Percentiles rank a stretch among this genome's conserved stretches.
Conservation (phyloP, 768 basidiomycete species). For the Suillus variegatus region DNA sequence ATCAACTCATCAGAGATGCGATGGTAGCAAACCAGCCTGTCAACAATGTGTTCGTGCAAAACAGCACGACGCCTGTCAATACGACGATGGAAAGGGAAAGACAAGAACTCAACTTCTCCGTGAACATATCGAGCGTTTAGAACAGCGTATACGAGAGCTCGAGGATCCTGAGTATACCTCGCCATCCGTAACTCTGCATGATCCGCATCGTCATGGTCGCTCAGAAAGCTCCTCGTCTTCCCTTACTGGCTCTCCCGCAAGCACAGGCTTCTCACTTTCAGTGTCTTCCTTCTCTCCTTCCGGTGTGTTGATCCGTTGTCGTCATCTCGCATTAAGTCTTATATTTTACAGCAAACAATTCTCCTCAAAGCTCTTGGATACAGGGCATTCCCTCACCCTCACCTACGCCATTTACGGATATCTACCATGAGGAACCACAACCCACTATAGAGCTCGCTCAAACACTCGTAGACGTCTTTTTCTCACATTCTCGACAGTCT, state of each 20-base stretch:
- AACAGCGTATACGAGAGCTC: conserved; percentile 70
- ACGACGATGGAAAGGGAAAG: conserved; percentile 85
- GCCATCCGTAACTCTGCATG: conserved; percentile 67
- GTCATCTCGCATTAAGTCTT: conserved; percentile 5
- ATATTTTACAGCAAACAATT: conserved; percentile 40
- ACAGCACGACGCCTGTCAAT: conserved; percentile 73
- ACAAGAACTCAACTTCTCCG: conserved; percentile 78
- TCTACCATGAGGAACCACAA: conserved; percentile 44
- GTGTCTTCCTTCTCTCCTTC: conserved; percentile 61
- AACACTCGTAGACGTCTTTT: conserved; percentile 76
- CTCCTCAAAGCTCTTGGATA: conserved; percentile 55
- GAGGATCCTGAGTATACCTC: conserved; percentile 74
- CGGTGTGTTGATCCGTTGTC: conserved; percentile 34
- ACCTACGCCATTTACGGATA: conserved; percentile 54
- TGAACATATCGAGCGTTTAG: conserved; percentile 74
- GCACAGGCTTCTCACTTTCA: conserved; percentile 51
- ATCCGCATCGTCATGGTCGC: conserved; percentile 53
- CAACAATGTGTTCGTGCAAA: conserved; percentile 79
- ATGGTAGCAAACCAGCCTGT: conserved; percentile 74
- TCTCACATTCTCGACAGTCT: conserved; percentile 74
- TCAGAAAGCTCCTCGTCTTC: conserved; percentile 56
- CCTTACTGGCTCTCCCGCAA: conserved; percentile 49
- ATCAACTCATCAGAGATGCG: conserved; percentile 58
- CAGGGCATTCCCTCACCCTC: conserved; percentile 52
- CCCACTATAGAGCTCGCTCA: conserved; percentile 62